Evolutionary conservation across 805 yeast species (phyloP), one percentile per base, ranked within the genome.

Genomic region (Spathaspora girioi): DNA sequence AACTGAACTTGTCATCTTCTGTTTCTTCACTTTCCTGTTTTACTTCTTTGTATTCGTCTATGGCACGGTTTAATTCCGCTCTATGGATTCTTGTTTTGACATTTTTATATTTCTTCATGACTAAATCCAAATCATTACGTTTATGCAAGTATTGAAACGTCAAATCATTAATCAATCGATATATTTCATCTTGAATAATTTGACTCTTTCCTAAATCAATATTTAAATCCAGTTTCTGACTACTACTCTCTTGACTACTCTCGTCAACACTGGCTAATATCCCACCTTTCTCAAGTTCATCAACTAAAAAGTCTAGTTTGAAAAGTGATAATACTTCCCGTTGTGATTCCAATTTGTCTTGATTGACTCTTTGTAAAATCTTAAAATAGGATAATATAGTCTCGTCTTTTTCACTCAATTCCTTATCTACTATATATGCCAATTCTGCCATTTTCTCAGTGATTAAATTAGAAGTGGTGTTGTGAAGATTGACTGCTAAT

Each of bases 161-260:
- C 49, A 73, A 60, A 53, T 74, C 78, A 47, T 73, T 73, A n/a
- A 66, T 52, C 43, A 74, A 59, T 26, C 78, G 57, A 50, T 62
- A 60, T 19, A 74, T 70, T 52, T 74, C 78, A 17, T 70, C 78
- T 54, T 74, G 78, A 18, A 74, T 64, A 10, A 73, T 59, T 46
- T 60, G 54, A 53, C 71, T 76, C 45, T 65, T 54, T 29, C 63
- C 57, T 14, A 58, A 46, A 54, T 70, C 75, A 38, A 60, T 50
- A 19, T 29, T 19, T 17, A 51, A 48, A 23, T 51, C 54, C 23
- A 15, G 20, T 19, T 41, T 10, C 26, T 43, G 20, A 9, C 26
- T 12, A 20, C 56, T 27, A 5, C 57, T 46, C 35, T 56, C 59
- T 17, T 56, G 51, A 8, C 23, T 38, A 70, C 56, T 2, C 65